A percentile compares a stretch with the other conserved stretches of the same genome.
These are phyloP conservation scores for Crucibulum laeve DNA, from an alignment of 768 basidiomycete species.

Conservation along the genomic window DNA sequence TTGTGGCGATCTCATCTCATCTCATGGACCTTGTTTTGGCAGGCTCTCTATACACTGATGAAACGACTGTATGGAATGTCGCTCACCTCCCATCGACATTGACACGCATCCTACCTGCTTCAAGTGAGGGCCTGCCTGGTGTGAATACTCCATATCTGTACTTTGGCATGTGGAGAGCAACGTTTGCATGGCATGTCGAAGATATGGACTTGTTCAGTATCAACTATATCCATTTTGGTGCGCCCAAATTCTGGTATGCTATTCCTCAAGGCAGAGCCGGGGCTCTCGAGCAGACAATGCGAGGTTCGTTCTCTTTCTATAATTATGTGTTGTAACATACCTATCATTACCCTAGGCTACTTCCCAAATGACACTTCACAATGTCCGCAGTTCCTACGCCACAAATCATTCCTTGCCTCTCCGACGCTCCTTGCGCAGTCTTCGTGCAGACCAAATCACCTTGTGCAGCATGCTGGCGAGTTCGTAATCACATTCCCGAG, in stretches of 20 bases:
- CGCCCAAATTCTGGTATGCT: conserved; percentile 96
- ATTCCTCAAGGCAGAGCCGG: conserved; percentile 82
- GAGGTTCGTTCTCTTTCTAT: conserved; percentile 39
- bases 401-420: conserved; percentile 94
- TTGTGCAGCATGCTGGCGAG: conserved; percentile 92
- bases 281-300: conserved; percentile 87
- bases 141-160: conserved; percentile 98
- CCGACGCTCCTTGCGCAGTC: conserved; percentile 78
- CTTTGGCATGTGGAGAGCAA: conserved; percentile 99
- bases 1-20: conserved; percentile 1
- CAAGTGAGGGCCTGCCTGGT: conserved; percentile 76
- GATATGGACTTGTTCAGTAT: conserved; percentile 99
- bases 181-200: conserved; percentile 99
- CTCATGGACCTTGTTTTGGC: neutral
- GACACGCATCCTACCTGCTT: conserved; percentile 68
- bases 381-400: conserved; percentile 92
- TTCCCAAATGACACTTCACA: conserved; percentile 83
- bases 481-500: conserved; percentile 94
- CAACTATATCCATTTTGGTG: conserved; percentile 98
- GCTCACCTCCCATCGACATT: conserved; percentile 84
- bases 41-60: conserved; percentile 71
- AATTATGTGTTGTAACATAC: conserved; percentile 4
- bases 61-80: conserved; percentile 90
- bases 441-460: conserved; percentile 75
- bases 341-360: conserved; percentile 56